A percentile compares a stretch with the other conserved stretches of the same genome.
Evolutionary conservation across 306 rosid genomes (phyloP).

Genomic region (Casuarina cunninghamiana): DNA sequence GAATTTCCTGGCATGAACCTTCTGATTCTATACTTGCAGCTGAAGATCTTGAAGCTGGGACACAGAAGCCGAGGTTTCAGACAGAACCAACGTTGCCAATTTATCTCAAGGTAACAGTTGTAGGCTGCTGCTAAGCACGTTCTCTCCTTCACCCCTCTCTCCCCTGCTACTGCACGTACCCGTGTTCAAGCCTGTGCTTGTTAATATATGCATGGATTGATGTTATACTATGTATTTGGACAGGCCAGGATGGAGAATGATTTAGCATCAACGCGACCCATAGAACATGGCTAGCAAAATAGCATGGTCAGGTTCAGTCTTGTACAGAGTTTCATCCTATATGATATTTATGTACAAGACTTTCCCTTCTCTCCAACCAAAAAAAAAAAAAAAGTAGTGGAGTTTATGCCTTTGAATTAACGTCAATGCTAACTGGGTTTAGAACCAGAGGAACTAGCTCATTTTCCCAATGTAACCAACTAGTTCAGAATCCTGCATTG

Average conservation of each 20-base stretch:
- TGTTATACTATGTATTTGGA: conserved; percentile 61
- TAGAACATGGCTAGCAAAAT: conserved; percentile 65
- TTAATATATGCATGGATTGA: conserved; percentile 40
- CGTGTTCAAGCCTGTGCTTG: conserved; percentile 31
- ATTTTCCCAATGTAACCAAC: conserved; percentile 5
- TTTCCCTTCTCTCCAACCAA: conserved; percentile 47
- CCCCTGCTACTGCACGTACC: conserved; percentile 17
- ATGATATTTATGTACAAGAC: conserved; percentile 65
- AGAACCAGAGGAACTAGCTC: conserved; percentile 15
- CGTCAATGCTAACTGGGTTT: conserved; percentile 16
- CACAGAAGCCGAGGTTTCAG: conserved; percentile 51
- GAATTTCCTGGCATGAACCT: not conserved
- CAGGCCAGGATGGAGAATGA: conserved; percentile 69
- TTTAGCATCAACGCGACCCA: conserved; percentile 50
- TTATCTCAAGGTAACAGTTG: conserved; percentile 71
- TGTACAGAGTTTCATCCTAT: conserved; percentile 74
- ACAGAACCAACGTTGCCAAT: conserved; percentile 84
- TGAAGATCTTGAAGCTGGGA: conserved; percentile 89
- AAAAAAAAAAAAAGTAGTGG: not conserved
- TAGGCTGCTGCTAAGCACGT: not conserved
- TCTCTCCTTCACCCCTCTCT: not conserved
- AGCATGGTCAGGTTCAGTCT: conserved; percentile 77
- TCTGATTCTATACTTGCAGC: conserved; percentile 52
- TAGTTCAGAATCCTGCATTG: conserved; percentile 34
- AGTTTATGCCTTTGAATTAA: too few relatives aligned